These are phyloP conservation scores for Calonectria multiphialidica DNA, from an alignment of 2,329 filamentous ascomycete species.

Conservation along the genomic window DNA sequence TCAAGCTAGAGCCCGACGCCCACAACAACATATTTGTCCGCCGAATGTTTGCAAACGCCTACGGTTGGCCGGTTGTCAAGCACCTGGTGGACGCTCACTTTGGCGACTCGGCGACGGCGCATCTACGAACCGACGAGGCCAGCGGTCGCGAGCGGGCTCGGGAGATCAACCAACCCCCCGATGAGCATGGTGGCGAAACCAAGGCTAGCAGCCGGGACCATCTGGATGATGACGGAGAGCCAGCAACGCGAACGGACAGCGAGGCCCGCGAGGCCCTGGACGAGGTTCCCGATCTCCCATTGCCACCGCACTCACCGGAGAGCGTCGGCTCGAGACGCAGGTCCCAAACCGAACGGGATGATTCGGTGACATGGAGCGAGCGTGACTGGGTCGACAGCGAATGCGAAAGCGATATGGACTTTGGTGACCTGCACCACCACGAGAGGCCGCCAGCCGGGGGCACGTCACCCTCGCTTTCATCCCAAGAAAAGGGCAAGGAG, in stretches of 20 bases:
- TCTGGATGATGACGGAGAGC: constrained; percentile 10
- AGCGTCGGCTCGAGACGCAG: constrained; percentile 34
- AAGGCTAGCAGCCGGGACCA: constrained; percentile 56
- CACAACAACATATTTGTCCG: constrained; percentile 99
- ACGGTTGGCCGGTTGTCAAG: constrained; percentile 96
- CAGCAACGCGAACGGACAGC: constrained; percentile 40
- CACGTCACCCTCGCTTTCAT: constrained; percentile 15
- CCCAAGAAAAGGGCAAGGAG: constrained; percentile 33
- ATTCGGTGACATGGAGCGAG: constrained; percentile 73
- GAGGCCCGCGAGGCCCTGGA: constrained; percentile 55
- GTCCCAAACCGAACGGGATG: constrained; percentile 49
- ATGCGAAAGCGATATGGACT: constrained; percentile 43
- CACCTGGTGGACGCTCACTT: constrained; percentile 97
- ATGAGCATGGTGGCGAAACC: constrained; percentile 75
- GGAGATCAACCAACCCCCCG: constrained; percentile 66
- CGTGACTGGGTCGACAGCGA: constrained; percentile 47
- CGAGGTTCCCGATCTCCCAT: constrained; percentile 59
- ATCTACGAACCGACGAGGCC: constrained; percentile 76
- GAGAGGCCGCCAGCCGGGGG: constrained; percentile 20
- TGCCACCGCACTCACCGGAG: constrained; percentile 35
- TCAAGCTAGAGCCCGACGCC: constrained; percentile 94
- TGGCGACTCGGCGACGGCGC: constrained; percentile 73
- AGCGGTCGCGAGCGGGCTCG: constrained; percentile 77
- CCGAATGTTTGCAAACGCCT: constrained; percentile 96
- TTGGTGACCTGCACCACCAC: constrained; percentile 36